Evolutionary conservation across 345 rosid species (phyloP).

Genomic region (Xanthoceras sorbifolium): DNA sequence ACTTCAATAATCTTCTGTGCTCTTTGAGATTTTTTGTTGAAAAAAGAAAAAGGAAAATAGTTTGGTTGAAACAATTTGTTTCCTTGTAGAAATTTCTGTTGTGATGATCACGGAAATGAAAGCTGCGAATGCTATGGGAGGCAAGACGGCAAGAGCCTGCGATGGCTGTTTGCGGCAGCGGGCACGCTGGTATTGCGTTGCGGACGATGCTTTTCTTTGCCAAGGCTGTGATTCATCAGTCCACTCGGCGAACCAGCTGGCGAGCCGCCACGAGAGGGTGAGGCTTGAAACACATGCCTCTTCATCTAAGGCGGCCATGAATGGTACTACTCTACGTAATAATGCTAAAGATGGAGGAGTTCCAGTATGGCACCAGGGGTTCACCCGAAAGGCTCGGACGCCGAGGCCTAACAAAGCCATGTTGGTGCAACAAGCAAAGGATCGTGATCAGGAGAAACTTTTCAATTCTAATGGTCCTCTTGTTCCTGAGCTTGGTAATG

Average conservation of each 20-base stretch:
- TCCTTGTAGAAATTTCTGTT: not conserved
- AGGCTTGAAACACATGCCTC: conserved; percentile 40
- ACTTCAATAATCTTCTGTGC: too few relatives aligned
- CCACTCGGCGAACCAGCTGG: conserved; percentile 66
- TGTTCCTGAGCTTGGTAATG: conserved; percentile 54
- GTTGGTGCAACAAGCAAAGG: conserved; percentile 2
- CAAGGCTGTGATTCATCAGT: conserved; percentile 62
- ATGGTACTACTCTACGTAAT: not conserved
- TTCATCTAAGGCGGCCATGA: not conserved
- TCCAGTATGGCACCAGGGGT: conserved; percentile 58
- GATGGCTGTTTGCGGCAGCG: conserved; percentile 49
- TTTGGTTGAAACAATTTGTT: not conserved
- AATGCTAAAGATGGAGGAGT: not conserved
- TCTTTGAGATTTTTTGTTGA: too few relatives aligned
- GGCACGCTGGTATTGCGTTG: conserved; percentile 63
- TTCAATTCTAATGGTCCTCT: conserved; percentile 30
- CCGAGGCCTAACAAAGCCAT: conserved; percentile 38
- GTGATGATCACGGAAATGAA: conserved; percentile 16
- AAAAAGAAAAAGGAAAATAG: too few relatives aligned
- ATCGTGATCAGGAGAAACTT: conserved; percentile 11
- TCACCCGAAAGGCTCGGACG: conserved; percentile 54
- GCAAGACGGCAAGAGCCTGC: conserved; percentile 52
- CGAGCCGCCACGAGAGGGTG: conserved; percentile 62
- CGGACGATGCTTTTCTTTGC: conserved; percentile 77
- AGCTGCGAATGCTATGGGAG: conserved; percentile 34